phyloP scores from a whole-genome alignment of 176 grass and related monocot species.

The Paspalum vaginatum region DNA sequence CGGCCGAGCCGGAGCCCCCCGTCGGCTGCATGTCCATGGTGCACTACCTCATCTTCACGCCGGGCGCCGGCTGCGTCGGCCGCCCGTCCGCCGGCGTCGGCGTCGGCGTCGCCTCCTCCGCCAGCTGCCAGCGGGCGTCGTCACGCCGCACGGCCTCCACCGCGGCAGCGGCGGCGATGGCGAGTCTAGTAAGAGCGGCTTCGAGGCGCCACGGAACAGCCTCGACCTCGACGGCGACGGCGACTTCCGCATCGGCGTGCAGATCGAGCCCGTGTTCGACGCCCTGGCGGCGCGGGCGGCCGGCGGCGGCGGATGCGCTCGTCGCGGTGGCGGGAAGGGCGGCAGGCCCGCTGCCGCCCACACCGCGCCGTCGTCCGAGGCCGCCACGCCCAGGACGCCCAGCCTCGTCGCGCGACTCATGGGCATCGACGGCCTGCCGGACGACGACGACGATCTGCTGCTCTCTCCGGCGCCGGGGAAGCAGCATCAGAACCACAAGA shows the following conservation, averaged over 20 bases:
- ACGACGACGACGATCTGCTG: background rate
- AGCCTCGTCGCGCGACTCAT: slow-evolving; percentile 82
- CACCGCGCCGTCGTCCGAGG: slow-evolving; percentile 45
- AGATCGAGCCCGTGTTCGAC: slow-evolving; percentile 60
- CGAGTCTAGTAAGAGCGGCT: background rate
- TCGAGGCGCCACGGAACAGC: slow-evolving; percentile 91
- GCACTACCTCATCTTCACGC: slow-evolving; percentile 76
- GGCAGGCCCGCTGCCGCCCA: background rate
- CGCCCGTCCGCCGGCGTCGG: slow-evolving; percentile 44
- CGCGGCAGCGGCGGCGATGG: background rate
- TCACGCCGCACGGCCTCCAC: background rate
- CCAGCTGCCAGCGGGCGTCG: no score
- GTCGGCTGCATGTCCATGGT: slow-evolving; percentile 93
- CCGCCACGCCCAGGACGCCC: slow-evolving; percentile 80
- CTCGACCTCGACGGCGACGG: slow-evolving; percentile 61
- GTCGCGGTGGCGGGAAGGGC: no score
- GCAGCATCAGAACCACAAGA: background rate
- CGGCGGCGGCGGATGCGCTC: no score
- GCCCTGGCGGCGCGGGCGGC: background rate
- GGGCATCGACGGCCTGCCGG: slow-evolving; percentile 77
- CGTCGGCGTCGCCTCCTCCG: no score
- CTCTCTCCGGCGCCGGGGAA: background rate
- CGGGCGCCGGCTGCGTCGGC: slow-evolving; percentile 51
- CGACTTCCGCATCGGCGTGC: slow-evolving; percentile 59
- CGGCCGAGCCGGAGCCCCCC: background rate